Evolutionary conservation across 331 rosid species (phyloP).

Genomic region (Pyrus hybrid): DNA sequence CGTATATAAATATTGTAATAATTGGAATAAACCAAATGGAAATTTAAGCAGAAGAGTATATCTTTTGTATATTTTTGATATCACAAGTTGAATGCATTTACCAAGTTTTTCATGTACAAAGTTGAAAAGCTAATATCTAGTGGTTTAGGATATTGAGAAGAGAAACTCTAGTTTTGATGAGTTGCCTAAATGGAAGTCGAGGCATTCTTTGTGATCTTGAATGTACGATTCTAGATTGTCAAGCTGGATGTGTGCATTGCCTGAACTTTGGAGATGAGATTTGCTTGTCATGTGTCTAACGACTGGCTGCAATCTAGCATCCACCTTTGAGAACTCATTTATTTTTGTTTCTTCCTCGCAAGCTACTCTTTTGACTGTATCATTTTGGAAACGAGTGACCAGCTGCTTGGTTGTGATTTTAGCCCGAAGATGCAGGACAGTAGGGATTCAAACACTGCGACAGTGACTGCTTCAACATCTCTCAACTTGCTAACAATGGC

Average conservation of each 20-base stretch:
- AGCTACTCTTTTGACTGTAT: constrained; percentile 22
- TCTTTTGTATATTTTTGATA: neutral
- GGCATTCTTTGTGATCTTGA: constrained; percentile 15
- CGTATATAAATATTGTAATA: no score
- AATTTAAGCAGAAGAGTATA: no score
- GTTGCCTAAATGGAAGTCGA: constrained; percentile 16
- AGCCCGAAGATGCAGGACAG: constrained; percentile 20
- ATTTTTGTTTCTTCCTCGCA: constrained; percentile 11
- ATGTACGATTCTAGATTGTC: constrained; percentile 18
- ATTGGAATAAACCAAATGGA: no score
- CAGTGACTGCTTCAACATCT: constrained; percentile 29
- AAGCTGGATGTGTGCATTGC: neutral
- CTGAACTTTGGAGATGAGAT: neutral
- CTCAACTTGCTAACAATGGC: constrained; percentile 20
- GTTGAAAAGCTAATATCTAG: constrained; percentile 9
- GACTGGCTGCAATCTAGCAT: neutral
- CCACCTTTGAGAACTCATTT: constrained; percentile 11
- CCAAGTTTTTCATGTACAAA: neutral
- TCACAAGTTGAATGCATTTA: neutral
- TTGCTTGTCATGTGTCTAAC: neutral
- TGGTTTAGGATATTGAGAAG: constrained; percentile 27
- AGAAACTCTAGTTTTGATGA: constrained; percentile 27
- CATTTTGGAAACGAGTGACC: constrained; percentile 36
- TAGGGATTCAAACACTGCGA: constrained; percentile 26
- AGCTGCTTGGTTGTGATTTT: constrained; percentile 13